phyloP scores from a whole-genome alignment of 1,139 yeast species.

The Suhomyces kunorum region DNA sequence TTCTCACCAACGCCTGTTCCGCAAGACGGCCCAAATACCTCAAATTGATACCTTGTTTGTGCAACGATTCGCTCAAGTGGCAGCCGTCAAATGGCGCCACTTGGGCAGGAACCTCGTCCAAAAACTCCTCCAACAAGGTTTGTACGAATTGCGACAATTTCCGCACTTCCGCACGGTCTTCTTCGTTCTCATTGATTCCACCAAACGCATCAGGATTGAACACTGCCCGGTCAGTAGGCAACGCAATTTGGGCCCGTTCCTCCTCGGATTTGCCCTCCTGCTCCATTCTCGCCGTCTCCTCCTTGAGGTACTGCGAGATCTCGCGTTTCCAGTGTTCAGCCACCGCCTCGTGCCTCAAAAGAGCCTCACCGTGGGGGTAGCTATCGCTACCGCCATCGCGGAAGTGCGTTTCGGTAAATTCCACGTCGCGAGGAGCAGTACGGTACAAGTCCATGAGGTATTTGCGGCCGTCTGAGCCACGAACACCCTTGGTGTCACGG shows the following conservation, averaged over 20 bases:
- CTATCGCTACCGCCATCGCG: constrained; percentile 42
- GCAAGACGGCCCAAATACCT: constrained; percentile 80
- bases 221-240: constrained; percentile 57
- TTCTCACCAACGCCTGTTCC: constrained; percentile 27
- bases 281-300: constrained; percentile 45
- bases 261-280: constrained; percentile 45
- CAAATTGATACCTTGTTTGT: constrained; percentile 81
- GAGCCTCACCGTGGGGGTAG: constrained; percentile 81
- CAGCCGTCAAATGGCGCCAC: constrained; percentile 79
- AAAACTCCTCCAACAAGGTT: constrained; percentile 62
- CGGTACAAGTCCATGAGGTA: constrained; percentile 84
- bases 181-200: constrained; percentile 40
- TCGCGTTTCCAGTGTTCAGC: constrained; percentile 86
- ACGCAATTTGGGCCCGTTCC: constrained; percentile 51
- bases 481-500: constrained; percentile 79
- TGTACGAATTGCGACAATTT: constrained; percentile 67
- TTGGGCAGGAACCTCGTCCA: constrained; percentile 53
- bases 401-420: constrained; percentile 62
- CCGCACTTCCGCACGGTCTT: constrained; percentile 62
- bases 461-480: constrained; percentile 82
- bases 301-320: constrained; percentile 55
- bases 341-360: constrained; percentile 83
- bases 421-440: constrained; percentile 80
- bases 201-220: constrained; percentile 83
- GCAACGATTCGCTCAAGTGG: constrained; percentile 69